Conservation (phyloP, 1,284 basidiomycete species). For the Malassezia nana region DNA sequence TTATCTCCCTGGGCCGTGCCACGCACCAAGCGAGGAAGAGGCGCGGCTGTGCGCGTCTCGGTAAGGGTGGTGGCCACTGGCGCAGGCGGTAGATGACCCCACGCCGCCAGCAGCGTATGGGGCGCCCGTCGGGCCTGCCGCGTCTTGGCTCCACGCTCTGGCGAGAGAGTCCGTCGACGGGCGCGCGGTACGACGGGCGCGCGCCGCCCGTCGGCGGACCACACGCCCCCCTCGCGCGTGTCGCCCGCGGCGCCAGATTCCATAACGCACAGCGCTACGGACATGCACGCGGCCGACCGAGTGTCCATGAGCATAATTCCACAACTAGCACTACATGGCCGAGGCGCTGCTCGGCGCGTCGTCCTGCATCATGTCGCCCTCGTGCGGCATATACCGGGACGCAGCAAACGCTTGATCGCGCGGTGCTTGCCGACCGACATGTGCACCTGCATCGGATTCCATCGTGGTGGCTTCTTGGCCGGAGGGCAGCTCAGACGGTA, state of each 20-base stretch:
- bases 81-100: neutral
- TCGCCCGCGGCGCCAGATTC: neutral
- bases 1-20: constrained; percentile 4
- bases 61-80: too few species aligned
- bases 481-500: neutral
- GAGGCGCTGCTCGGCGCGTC: neutral
- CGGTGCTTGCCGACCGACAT: neutral
- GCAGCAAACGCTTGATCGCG: neutral
- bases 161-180: neutral
- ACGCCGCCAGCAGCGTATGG: constrained; percentile 1
- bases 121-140: neutral
- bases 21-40: constrained; percentile 13
- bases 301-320: neutral
- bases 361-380: constrained; percentile 7
- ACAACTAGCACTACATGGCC: constrained; percentile 9
- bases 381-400: neutral
- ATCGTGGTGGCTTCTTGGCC: constrained; percentile 8
- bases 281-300: neutral
- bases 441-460: neutral
- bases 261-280: neutral
- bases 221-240: neutral
- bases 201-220: neutral
- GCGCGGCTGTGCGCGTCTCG: neutral
- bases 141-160: neutral
- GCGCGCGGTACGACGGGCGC: neutral